Conservation (phyloP, 202 grass and related monocot species). For the Cymbopogon flexuosus region DNA sequence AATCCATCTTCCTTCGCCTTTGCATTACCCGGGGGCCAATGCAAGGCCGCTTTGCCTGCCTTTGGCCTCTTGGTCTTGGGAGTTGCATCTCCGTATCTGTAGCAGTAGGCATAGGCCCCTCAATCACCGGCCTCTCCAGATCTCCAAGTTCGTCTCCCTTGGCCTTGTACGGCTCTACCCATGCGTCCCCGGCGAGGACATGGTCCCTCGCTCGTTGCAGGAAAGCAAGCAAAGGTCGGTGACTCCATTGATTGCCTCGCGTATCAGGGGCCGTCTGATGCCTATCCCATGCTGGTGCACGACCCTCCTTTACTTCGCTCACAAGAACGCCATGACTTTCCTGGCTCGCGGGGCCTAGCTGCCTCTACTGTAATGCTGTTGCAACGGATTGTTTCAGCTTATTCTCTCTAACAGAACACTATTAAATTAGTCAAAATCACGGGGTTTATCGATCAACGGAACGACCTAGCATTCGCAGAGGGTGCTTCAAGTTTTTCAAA, state of each 20-base stretch:
- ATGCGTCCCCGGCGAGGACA: neutral
- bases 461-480: too few species aligned
- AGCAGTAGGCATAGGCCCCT: neutral
- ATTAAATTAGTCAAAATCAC: too few species aligned
- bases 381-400: too few species aligned
- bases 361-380: too few species aligned
- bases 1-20: neutral
- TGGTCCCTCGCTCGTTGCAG: neutral
- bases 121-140: neutral
- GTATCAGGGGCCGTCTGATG: neutral
- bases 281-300: neutral
- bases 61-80: neutral
- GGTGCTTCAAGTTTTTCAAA: too few species aligned
- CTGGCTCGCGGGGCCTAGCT: too few species aligned
- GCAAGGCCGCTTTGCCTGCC: neutral
- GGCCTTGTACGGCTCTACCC: neutral
- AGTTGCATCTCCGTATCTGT: neutral
- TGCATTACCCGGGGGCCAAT: neutral
- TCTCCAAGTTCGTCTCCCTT: slow-evolving; percentile 13
- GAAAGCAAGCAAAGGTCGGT: neutral
- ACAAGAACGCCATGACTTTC: slow-evolving; percentile 29
- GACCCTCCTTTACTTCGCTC: slow-evolving; percentile 19
- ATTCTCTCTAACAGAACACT: too few species aligned
- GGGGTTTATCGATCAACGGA: too few species aligned
- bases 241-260: slow-evolving; percentile 1